Conservation (phyloP, 2,329 filamentous ascomycete species). For the Penicillium sp. region DNA sequence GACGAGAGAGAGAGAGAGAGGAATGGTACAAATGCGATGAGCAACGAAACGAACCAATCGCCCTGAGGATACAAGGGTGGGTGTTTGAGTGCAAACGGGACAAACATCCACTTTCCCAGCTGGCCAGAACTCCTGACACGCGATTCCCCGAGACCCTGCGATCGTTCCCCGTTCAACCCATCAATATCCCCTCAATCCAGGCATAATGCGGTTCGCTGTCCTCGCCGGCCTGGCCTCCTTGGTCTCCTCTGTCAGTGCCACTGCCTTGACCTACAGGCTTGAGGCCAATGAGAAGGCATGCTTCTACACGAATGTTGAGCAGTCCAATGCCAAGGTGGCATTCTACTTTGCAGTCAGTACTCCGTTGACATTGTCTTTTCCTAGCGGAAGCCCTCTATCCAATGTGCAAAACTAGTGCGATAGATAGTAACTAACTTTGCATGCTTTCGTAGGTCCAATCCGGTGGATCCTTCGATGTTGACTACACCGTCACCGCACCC, state of each 20-base stretch:
- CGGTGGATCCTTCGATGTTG: conserved; percentile 94
- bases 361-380: background rate
- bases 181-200: conserved; percentile 19
- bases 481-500: conserved; percentile 86
- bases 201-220: conserved; percentile 67
- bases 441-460: conserved; percentile 77
- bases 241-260: conserved; percentile 74
- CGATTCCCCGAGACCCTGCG: conserved; percentile 20
- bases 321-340: conserved; percentile 83
- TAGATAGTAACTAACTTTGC: conserved; percentile 11
- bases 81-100: conserved; percentile 39
- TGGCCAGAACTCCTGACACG: conserved; percentile 40
- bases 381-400: background rate
- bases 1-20: background rate
- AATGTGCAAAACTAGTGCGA: too few species aligned
- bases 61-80: conserved; percentile 11
- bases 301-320: conserved; percentile 82
- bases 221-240: conserved; percentile 71
- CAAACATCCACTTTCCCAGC: conserved; percentile 40
- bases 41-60: background rate
- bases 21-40: conserved; percentile 1
- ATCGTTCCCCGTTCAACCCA: conserved; percentile 14
- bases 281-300: conserved; percentile 90
- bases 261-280: conserved; percentile 92
- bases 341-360: conserved; percentile 94